phyloP scores from a whole-genome alignment of 2,329 filamentous ascomycete species.

The Venturia aucupariae region DNA sequence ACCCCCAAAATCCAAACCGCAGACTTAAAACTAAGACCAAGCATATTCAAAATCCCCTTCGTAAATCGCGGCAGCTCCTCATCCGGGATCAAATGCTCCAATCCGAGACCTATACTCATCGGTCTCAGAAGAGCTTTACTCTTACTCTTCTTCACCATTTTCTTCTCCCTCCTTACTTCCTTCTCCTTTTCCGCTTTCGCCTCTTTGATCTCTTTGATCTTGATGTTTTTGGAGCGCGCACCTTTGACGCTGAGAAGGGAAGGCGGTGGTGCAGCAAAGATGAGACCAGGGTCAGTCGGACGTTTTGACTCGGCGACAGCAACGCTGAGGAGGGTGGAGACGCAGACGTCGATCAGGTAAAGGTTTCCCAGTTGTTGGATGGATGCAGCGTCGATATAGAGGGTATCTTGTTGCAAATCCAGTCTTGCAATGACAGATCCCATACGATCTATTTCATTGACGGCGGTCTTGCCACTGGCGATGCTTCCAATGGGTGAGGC shows the following conservation, averaged over 20 bases:
- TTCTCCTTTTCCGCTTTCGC: not conserved
- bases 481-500: constrained; percentile 17
- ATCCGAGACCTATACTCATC: constrained; percentile 3
- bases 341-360: constrained; percentile 37
- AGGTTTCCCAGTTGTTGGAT: constrained; percentile 34
- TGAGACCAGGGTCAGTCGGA: constrained; percentile 17
- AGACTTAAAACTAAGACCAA: constrained; percentile 11
- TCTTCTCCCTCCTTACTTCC: constrained; percentile 2
- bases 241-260: constrained; percentile 13
- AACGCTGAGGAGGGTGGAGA: constrained; percentile 34
- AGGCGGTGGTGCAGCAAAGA: constrained; percentile 25
- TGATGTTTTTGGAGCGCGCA: not conserved
- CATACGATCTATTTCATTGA: constrained; percentile 19
- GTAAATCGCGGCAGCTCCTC: constrained; percentile 13
- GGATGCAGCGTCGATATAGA: constrained; percentile 36
- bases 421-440: constrained; percentile 35
- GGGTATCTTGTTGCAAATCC: constrained; percentile 33
- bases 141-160: constrained; percentile 6
- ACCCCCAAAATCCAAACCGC: constrained; percentile 10
- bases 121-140: constrained; percentile 11
- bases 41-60: constrained; percentile 9
- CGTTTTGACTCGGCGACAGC: constrained; percentile 36
- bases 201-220: constrained; percentile 5
- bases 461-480: constrained; percentile 18
- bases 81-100: constrained; percentile 12